Evolutionary conservation across 805 yeast genomes (phyloP).

Genomic region (Blastobotrys mokoenaii): DNA sequence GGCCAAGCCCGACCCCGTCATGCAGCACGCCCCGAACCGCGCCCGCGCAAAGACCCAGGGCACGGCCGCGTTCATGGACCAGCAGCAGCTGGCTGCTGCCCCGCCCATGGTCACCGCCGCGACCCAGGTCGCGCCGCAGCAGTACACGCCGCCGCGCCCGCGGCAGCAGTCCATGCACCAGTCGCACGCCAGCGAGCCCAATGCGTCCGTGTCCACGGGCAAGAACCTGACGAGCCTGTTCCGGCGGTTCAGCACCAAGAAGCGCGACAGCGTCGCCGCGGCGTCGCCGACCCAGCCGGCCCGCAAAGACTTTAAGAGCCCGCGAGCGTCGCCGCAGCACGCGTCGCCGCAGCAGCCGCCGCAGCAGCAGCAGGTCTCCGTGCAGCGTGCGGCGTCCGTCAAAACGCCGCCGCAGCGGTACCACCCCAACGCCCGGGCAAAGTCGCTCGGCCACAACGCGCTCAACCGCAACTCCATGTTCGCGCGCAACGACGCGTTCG

Average conservation of each 20-base stretch:
- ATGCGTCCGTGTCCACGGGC: background rate
- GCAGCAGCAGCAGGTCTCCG: background rate
- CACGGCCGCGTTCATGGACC: too few relatives aligned
- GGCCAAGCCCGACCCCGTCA: background rate
- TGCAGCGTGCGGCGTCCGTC: slow-evolving; percentile 1
- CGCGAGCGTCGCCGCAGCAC: background rate
- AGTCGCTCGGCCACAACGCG: slow-evolving; percentile 64
- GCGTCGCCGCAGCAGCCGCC: background rate
- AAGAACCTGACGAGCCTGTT: slow-evolving; percentile 15
- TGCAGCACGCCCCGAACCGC: too few relatives aligned
- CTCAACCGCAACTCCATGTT: slow-evolving; percentile 1
- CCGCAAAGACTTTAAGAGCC: background rate
- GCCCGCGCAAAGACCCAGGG: too few relatives aligned
- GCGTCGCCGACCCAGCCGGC: too few relatives aligned
- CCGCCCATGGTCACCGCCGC: too few relatives aligned
- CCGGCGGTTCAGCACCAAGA: slow-evolving; percentile 17
- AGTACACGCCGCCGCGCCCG: slow-evolving; percentile 5
- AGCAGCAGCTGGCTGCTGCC: too few relatives aligned
- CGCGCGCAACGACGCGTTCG: background rate
- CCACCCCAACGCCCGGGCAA: slow-evolving; percentile 85
- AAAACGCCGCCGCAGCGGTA: slow-evolving; percentile 19
- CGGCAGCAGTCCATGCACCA: slow-evolving; percentile 8
- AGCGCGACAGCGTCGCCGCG: slow-evolving; percentile 3
- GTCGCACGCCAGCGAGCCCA: slow-evolving; percentile 13
- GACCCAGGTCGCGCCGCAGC: too few relatives aligned